These are phyloP conservation scores for Mortierella antarctica DNA, from an alignment of 192 early-diverging fungal species.

Conservation along the genomic window DNA sequence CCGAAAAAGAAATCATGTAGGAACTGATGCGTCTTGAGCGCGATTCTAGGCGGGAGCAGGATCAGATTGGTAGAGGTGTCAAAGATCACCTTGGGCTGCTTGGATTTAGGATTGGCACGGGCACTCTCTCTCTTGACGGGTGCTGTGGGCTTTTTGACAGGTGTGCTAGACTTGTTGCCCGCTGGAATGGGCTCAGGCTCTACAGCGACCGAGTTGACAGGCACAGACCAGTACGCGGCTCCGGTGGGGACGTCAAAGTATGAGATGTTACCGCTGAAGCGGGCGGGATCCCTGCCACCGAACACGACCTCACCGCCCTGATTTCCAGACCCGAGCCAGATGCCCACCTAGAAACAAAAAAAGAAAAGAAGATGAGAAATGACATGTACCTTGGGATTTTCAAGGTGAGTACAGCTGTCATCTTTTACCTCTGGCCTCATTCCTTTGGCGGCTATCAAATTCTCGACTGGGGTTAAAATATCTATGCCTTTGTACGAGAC, in stretches of 20 bases:
- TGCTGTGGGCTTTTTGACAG: neutral
- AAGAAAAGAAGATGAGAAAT: neutral
- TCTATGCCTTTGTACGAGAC: neutral
- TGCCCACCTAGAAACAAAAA: constrained; percentile 2
- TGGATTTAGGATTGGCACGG: neutral
- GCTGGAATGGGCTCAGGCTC: neutral
- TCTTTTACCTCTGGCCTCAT: constrained; percentile 22
- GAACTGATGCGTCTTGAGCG: constrained; percentile 3
- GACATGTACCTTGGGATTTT: too few relatives aligned
- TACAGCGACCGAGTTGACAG: constrained; percentile 14
- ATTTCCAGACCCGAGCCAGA: constrained; percentile 28
- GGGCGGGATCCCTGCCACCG: constrained; percentile 15
- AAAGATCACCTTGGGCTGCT: constrained; percentile 11
- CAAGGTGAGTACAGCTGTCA: neutral
- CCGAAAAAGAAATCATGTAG: constrained; percentile 35
- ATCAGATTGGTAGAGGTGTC: constrained; percentile 28
- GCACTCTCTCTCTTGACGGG: neutral
- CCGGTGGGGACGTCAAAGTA: constrained; percentile 11
- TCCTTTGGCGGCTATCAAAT: neutral
- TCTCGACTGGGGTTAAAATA: constrained; percentile 6
- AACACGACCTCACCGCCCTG: constrained; percentile 21
- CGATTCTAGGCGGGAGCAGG: constrained; percentile 22
- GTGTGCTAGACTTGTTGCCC: neutral
- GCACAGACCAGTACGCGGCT: constrained; percentile 21
- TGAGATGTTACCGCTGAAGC: neutral